phyloP scores from a whole-genome alignment of 148 eudicot genomes.

The Dianthus caryophyllus region DNA sequence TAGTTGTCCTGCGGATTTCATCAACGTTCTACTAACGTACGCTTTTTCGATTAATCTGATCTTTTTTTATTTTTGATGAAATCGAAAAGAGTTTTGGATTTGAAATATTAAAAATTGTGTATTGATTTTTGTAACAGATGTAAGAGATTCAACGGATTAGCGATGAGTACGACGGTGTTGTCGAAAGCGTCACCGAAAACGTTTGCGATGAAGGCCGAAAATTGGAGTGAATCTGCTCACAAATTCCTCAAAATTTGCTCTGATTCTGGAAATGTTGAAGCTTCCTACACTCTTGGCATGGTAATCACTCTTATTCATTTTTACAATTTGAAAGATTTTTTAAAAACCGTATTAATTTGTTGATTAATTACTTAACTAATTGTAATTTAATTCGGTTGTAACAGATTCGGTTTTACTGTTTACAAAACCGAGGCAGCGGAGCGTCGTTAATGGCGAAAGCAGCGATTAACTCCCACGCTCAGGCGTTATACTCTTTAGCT shows the following conservation, averaged over 20 bases:
- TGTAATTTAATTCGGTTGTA: neutral
- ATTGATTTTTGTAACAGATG: slow-evolving; percentile 62
- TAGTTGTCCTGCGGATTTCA: slow-evolving; percentile 47
- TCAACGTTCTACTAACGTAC: slow-evolving; percentile 40
- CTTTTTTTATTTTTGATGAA: too few relatives aligned
- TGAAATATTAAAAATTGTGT: too few relatives aligned
- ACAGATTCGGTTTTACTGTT: slow-evolving; percentile 81
- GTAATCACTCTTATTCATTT: too few relatives aligned
- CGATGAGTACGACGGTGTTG: slow-evolving; percentile 48
- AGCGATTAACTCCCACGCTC: slow-evolving; percentile 67
- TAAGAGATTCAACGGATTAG: slow-evolving; percentile 69
- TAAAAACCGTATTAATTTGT: too few relatives aligned
- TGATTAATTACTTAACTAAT: neutral
- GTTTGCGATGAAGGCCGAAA: slow-evolving; percentile 52
- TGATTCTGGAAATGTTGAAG: slow-evolving; percentile 73
- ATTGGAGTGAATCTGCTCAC: slow-evolving; percentile 69
- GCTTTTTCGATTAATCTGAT: too few relatives aligned
- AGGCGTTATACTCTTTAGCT: slow-evolving; percentile 61
- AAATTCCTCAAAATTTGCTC: slow-evolving; percentile 60
- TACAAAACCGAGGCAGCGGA: slow-evolving; percentile 56
- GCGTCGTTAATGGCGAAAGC: slow-evolving; percentile 75
- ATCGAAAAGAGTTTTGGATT: neutral
- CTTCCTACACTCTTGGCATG: slow-evolving; percentile 89
- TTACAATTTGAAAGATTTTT: too few relatives aligned
- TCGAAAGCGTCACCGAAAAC: slow-evolving; percentile 51